These are phyloP conservation scores for Wallacemonas rigidus DNA, from an alignment of 208 protist species.

Conservation along the genomic window DNA sequence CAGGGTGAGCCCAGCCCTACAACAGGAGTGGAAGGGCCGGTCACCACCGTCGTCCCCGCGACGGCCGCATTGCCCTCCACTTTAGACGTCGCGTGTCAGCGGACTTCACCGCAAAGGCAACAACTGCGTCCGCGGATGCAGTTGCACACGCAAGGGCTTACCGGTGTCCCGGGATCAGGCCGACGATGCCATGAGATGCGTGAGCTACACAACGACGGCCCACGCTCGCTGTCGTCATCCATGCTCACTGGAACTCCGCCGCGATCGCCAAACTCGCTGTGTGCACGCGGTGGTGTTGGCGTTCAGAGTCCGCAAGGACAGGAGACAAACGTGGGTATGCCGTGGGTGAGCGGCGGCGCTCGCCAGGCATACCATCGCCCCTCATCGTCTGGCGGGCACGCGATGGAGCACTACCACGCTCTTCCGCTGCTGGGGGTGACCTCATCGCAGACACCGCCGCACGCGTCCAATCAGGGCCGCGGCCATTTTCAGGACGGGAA, in stretches of 20 bases:
- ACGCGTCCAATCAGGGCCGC: background rate
- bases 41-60: no score
- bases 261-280: background rate
- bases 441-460: background rate
- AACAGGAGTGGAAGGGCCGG: no score
- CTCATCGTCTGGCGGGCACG: background rate
- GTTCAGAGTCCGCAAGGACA: background rate
- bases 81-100: no score
- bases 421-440: conserved; percentile 3
- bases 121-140: conserved; percentile 8
- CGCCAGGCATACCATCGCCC: background rate
- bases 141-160: background rate
- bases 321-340: background rate
- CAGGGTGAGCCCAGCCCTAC: no score
- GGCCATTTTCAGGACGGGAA: no score
- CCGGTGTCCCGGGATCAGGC: background rate
- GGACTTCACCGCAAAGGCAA: background rate
- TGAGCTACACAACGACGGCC: background rate
- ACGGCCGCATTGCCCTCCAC: no score
- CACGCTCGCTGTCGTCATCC: background rate
- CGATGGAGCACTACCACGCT: conserved; percentile 4
- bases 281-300: background rate
- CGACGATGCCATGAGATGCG: background rate
- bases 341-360: background rate
- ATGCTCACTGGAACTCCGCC: background rate